These are phyloP conservation scores for Vitis rupestris DNA, from an alignment of 164 flowering plant genomes.

Conservation along the genomic window DNA sequence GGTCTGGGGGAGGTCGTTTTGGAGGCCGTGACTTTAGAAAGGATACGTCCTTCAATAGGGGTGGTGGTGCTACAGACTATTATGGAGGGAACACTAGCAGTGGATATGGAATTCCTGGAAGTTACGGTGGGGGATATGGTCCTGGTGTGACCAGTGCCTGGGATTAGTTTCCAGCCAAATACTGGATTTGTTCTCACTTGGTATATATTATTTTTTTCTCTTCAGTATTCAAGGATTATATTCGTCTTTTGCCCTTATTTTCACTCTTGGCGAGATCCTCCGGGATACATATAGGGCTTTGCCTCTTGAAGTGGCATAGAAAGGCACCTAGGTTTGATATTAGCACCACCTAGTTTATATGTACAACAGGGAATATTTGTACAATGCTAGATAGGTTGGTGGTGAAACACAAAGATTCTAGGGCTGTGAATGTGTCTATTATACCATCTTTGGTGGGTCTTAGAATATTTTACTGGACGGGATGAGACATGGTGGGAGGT, in stretches of 20 bases:
- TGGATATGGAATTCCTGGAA: slow-evolving; percentile 37
- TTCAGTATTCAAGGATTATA: neutral
- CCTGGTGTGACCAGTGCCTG: slow-evolving; percentile 56
- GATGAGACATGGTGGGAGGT: too few species aligned
- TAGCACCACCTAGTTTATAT: too few species aligned
- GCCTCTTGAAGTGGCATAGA: too few species aligned
- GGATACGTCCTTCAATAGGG: slow-evolving; percentile 32
- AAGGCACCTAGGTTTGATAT: too few species aligned
- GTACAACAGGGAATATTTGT: too few species aligned
- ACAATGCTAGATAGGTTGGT: too few species aligned
- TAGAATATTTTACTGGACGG: too few species aligned
- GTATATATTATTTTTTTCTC: slow-evolving; percentile 10
- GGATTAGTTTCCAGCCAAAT: slow-evolving; percentile 35
- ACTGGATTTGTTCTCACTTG: slow-evolving; percentile 3
- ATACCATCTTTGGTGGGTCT: too few species aligned
- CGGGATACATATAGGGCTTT: too few species aligned
- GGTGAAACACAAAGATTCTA: too few species aligned
- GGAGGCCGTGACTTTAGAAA: slow-evolving; percentile 62
- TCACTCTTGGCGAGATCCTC: too few species aligned
- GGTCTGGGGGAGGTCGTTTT: slow-evolving; percentile 55
- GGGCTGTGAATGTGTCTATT: too few species aligned
- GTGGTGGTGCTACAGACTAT: slow-evolving; percentile 29
- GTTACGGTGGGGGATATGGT: slow-evolving; percentile 40
- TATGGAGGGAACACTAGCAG: slow-evolving; percentile 32
- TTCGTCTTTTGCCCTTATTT: neutral